These are phyloP conservation scores for Boletus sensibilis DNA, from an alignment of 768 basidiomycete genomes.

Conservation along the genomic window DNA sequence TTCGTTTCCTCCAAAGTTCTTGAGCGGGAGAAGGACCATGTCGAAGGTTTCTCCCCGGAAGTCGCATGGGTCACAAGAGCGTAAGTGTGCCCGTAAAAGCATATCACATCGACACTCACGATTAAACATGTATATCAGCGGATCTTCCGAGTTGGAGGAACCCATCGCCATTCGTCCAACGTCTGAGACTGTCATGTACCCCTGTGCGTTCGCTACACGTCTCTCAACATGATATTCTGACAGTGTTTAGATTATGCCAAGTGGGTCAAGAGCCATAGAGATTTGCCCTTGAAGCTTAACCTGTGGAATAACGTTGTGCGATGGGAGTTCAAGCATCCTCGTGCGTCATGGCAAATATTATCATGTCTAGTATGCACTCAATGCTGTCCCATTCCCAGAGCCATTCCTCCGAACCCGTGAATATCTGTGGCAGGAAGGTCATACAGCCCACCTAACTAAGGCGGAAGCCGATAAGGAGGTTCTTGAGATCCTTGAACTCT, in stretches of 20 bases:
- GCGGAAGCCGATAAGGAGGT: conserved; percentile 91
- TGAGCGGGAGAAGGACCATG: conserved; percentile 96
- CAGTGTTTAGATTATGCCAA: conserved; percentile 81
- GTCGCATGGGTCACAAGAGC: conserved; percentile 99
- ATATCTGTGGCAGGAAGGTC: conserved; percentile 99
- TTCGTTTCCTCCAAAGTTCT: conserved; percentile 91
- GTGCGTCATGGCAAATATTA: conserved; percentile 42
- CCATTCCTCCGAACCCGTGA: conserved; percentile 99
- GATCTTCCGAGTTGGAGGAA: conserved; percentile 91
- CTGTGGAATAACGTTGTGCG: conserved; percentile 99
- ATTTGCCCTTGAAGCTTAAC: conserved; percentile 95
- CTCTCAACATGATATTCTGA: background rate
- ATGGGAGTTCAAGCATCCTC: conserved; percentile 99
- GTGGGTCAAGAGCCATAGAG: conserved; percentile 97
- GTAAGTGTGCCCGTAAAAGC: conserved; percentile 45
- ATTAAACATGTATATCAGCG: conserved; percentile 44
- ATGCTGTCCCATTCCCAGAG: conserved; percentile 49
- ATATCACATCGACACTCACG: background rate
- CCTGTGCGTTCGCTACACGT: conserved; percentile 57
- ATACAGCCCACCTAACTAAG: conserved; percentile 91
- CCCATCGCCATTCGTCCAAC: conserved; percentile 98
- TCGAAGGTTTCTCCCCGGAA: conserved; percentile 98
- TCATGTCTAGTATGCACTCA: background rate
- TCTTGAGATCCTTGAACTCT: conserved; percentile 90
- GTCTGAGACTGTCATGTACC: conserved; percentile 99